These are phyloP conservation scores for Colletotrichum cuscutae DNA, from an alignment of 2,329 filamentous ascomycete species.

Conservation along the genomic window DNA sequence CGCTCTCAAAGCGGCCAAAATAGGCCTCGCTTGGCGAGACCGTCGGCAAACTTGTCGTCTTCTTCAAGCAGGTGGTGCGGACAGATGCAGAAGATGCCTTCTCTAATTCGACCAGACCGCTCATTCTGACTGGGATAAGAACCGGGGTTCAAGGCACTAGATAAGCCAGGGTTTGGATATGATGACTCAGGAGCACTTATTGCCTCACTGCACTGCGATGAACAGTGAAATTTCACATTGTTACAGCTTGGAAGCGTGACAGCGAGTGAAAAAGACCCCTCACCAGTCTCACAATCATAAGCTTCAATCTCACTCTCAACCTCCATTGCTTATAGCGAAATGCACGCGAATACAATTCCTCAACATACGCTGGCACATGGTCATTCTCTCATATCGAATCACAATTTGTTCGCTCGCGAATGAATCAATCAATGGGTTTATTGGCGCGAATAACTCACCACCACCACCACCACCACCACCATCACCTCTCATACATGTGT, in stretches of 20 bases:
- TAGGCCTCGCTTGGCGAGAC: not conserved
- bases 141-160: not conserved
- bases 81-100: constrained; percentile 1
- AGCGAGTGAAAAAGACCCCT: not conserved
- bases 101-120: not conserved
- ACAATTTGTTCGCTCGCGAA: not conserved
- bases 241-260: not conserved
- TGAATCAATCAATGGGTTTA: not conserved
- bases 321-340: not conserved
- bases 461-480: no score
- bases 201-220: not conserved
- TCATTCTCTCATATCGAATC: not conserved
- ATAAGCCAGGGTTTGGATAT: not conserved
- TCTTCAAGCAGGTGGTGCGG: constrained; percentile 25
- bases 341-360: not conserved
- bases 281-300: not conserved
- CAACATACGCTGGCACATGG: no score
- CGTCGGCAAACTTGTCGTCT: not conserved
- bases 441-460: no score
- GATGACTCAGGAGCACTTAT: not conserved
- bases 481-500: not conserved
- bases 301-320: not conserved
- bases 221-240: constrained; percentile 6
- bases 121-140: not conserved
- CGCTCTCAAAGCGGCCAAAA: not conserved